Conservation (phyloP, 2,329 filamentous ascomycete species). For the Rutstroemia sydowiana region DNA sequence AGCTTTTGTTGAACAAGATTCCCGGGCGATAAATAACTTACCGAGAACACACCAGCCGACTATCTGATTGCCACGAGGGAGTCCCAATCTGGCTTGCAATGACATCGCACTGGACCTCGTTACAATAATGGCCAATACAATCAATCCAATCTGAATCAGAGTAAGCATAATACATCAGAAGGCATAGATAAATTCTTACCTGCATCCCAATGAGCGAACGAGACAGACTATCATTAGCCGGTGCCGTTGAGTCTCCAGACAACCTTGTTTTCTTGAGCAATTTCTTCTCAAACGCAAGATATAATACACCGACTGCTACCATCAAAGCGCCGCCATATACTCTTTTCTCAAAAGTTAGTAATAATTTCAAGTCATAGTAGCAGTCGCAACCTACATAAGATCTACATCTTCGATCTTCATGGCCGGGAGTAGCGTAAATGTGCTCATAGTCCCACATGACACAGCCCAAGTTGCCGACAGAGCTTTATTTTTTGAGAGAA, state of each 20-base stretch:
- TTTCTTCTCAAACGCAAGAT: conserved; percentile 69
- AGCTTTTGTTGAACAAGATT: conserved; percentile 1
- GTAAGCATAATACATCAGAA: conserved; percentile 26
- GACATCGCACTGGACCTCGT: conserved; percentile 82
- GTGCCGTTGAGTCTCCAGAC: conserved; percentile 18
- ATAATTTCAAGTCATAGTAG: background rate
- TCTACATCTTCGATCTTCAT: conserved; percentile 73
- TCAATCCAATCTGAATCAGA: conserved; percentile 54
- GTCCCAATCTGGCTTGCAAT: conserved; percentile 73
- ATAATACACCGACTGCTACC: conserved; percentile 66
- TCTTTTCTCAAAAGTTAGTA: conserved; percentile 37
- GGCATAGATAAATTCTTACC: conserved; percentile 33
- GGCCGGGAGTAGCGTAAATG: conserved; percentile 81
- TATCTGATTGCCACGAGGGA: conserved; percentile 81
- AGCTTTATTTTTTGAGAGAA: conserved; percentile 57
- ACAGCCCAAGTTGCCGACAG: conserved; percentile 66
- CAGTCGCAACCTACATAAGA: conserved; percentile 54
- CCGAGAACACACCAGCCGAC: conserved; percentile 76
- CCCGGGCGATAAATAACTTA: conserved; percentile 34
- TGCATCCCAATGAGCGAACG: conserved; percentile 60
- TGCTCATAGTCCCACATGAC: conserved; percentile 77
- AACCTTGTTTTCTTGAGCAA: conserved; percentile 23
- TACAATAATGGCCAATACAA: conserved; percentile 74
- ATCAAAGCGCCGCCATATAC: conserved; percentile 71
- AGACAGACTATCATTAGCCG: conserved; percentile 42